Percentiles rank a stretch among this genome's conserved stretches.
Evolutionary conservation across 2,329 filamentous ascomycete species (phyloP).

Genomic region (Botrytis byssoidea): DNA sequence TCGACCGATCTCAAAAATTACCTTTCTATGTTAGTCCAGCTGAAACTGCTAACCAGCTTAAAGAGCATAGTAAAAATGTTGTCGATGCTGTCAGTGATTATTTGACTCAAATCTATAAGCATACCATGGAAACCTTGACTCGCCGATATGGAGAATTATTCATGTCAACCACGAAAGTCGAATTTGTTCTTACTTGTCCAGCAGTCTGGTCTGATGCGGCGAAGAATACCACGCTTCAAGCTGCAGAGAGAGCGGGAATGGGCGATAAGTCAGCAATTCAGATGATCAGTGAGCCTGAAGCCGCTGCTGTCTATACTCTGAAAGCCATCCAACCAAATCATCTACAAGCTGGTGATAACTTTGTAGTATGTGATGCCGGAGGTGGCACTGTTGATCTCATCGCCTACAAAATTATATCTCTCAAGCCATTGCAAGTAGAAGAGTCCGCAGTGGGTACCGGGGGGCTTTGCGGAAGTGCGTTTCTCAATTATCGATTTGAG

Average conservation of each 20-base stretch:
- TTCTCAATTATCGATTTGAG: conserved; percentile 78
- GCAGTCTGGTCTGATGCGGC: conserved; percentile 83
- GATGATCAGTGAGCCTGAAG: conserved; percentile 79
- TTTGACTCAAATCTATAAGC: conserved; percentile 70
- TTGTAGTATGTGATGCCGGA: conserved; percentile 56
- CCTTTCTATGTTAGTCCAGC: conserved; percentile 77
- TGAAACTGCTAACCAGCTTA: conserved; percentile 74
- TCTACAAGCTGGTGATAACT: conserved; percentile 63
- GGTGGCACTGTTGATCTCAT: conserved; percentile 71
- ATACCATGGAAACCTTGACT: conserved; percentile 76
- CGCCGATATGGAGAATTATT: conserved; percentile 75
- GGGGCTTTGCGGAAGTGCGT: conserved; percentile 73
- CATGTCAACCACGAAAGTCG: conserved; percentile 71
- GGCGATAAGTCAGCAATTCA: conserved; percentile 67
- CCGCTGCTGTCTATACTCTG: conserved; percentile 75
- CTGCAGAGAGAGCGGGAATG: conserved; percentile 77
- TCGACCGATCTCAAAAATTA: conserved; percentile 76
- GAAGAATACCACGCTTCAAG: conserved; percentile 78
- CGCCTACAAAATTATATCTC: conserved; percentile 74
- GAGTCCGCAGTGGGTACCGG: conserved; percentile 79
- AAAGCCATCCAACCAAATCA: conserved; percentile 77
- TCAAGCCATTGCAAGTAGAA: conserved; percentile 69
- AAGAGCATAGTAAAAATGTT: conserved; percentile 71
- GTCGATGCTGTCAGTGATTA: conserved; percentile 79
- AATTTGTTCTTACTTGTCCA: conserved; percentile 78